Conservation (phyloP, 495 filamentous ascomycete species). For the Trichoderma orchidacearum region DNA sequence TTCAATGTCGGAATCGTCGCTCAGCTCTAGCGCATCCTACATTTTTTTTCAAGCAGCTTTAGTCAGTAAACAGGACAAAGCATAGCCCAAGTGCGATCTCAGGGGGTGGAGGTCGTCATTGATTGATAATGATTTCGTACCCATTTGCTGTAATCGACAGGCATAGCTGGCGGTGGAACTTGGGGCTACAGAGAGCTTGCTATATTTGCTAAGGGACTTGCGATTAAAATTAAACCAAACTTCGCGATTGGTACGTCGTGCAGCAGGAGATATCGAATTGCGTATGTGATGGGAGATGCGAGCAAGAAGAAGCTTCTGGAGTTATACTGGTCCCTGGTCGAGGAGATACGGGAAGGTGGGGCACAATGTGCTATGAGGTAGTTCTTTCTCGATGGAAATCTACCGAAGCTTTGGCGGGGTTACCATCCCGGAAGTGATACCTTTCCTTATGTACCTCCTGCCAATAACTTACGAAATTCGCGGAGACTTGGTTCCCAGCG, state of each 20-base stretch:
- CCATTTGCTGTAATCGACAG: conserved; percentile 93
- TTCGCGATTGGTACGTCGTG: too few species aligned
- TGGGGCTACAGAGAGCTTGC: background rate
- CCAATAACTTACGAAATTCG: too few species aligned
- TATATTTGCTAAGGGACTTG: too few species aligned
- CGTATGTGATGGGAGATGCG: too few species aligned
- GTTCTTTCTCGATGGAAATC: background rate
- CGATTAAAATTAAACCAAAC: too few species aligned
- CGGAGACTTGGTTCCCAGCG: too few species aligned
- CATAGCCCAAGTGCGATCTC: too few species aligned
- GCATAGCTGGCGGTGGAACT: conserved; percentile 44
- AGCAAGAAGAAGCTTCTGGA: background rate
- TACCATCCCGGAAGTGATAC: too few species aligned
- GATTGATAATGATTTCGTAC: conserved; percentile 29
- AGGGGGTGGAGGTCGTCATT: too few species aligned
- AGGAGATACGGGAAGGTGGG: background rate
- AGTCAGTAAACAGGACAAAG: background rate
- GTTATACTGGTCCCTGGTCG: background rate
- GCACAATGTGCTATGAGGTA: too few species aligned
- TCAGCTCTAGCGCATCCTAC: conserved; percentile 47
- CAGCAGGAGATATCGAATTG: too few species aligned
- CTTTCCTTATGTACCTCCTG: too few species aligned
- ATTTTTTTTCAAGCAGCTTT: background rate
- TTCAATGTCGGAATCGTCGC: conserved; percentile 95
- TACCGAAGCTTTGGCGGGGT: background rate